phyloP scores from a whole-genome alignment of 805 yeast genomes.

The Saturnispora galanensis region DNA sequence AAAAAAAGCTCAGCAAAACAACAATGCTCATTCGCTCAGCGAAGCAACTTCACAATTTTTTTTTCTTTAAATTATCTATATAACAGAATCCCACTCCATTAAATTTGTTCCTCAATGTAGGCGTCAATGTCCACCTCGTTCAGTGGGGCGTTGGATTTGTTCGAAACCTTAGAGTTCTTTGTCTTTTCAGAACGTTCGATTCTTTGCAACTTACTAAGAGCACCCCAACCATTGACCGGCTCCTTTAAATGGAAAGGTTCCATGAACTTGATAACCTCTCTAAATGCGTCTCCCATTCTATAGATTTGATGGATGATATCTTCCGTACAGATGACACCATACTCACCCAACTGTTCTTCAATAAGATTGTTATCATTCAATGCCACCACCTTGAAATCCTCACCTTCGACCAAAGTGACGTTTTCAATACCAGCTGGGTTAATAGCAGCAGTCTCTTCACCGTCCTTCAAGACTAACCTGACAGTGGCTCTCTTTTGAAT shows the following conservation, averaged over 20 bases:
- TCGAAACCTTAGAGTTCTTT: conserved; percentile 37
- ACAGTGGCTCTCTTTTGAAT: conserved; percentile 71
- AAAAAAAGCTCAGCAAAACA: not conserved
- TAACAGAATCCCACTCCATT: not conserved
- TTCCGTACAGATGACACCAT: conserved; percentile 70
- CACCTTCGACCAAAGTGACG: conserved; percentile 10
- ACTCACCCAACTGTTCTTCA: conserved; percentile 61
- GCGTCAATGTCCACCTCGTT: conserved; percentile 66
- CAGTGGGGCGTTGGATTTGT: conserved; percentile 56
- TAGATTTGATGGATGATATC: conserved; percentile 67
- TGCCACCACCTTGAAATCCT: conserved; percentile 28
- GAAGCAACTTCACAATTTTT: not conserved
- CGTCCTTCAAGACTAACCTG: conserved; percentile 19
- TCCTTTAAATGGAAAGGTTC: conserved; percentile 60
- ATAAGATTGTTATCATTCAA: conserved; percentile 67
- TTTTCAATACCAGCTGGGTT: conserved; percentile 9
- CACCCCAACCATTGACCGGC: conserved; percentile 68
- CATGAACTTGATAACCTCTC: conserved; percentile 49
- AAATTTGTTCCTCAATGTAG: conserved; percentile 51
- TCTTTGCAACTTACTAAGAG: conserved; percentile 59
- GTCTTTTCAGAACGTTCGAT: conserved; percentile 46
- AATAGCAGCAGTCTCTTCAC: conserved; percentile 10
- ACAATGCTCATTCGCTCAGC: not conserved
- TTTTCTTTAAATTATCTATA: conserved; percentile 25
- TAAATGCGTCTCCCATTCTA: conserved; percentile 55